Base-by-base conservation (phyloP, 2,329 filamentous ascomycete species). In the Sarocladium brachiariae region DNA sequence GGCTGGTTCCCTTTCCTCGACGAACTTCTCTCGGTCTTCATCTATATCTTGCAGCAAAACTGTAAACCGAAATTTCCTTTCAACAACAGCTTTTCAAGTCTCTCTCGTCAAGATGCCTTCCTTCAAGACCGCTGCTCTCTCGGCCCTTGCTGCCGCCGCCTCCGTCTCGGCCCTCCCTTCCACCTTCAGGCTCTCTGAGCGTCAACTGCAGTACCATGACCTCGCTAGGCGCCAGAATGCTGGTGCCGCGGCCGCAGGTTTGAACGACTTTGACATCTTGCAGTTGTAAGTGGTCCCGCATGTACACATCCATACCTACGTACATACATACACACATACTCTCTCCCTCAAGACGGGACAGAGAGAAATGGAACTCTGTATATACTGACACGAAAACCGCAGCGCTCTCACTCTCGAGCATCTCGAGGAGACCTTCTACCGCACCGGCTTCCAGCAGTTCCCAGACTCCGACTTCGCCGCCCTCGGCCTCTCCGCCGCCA, bases 341-440 rank as follows among this genome's bases (percentile, higher is more conserved):
- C n/a, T n/a, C n/a, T n/a, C n/a, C n/a, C n/a, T n/a, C n/a, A n/a
- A n/a, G n/a, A 23, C 30, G 34, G 7, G 43, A 19, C 23, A 49
- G 35, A 34, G 35, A 34, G 21, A 48, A 7, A 30, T 30, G 27
- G 27, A 30, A 30, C 4, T 25, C 27, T 21, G 11, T n/a, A n/a
- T n/a, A 18, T 24, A 49, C 51, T 52, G 41, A 54, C 45, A 43
- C 13, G 30, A 19, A 23, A 30, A 9, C 18, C 11, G 7, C 41
- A 66, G 63, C 62, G 85, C 85, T 55, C 71, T 88, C 51, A 88
- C 85, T 5, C 74, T 88, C 41, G 86, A 90, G 68, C 83, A 86
- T 68, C 83, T 89, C 59, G 86, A 89, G 70, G 75, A 81, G 21
- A 73, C 76, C 51, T 89, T 88, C 68, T 89, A 90, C 74, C 74